Percentiles rank a stretch among this genome's conserved stretches.
Conservation (phyloP, 805 yeast species). For the Candida ortonii region DNA sequence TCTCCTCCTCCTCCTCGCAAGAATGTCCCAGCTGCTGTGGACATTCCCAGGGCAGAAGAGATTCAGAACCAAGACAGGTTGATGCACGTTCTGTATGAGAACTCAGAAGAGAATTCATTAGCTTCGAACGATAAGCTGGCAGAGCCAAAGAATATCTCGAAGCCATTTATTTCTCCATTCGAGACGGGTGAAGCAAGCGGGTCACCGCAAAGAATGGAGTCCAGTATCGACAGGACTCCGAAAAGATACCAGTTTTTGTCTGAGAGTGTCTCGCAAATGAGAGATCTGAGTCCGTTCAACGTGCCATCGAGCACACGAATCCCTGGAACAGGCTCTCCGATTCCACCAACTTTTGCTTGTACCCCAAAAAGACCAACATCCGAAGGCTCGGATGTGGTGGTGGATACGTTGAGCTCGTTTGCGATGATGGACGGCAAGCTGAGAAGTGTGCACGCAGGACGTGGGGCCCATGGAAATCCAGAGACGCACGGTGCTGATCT, state of each 20-base stretch:
- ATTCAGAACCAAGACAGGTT: too few species aligned
- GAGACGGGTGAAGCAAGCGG: too few species aligned
- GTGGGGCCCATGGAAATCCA: too few species aligned
- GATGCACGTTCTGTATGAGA: constrained; percentile 32
- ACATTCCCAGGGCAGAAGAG: too few species aligned
- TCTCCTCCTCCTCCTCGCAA: constrained; percentile 21
- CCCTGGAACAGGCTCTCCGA: too few species aligned
- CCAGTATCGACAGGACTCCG: too few species aligned
- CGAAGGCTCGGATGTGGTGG: constrained; percentile 12
- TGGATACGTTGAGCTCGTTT: constrained; percentile 21
- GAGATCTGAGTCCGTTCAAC: constrained; percentile 6
- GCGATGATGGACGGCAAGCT: constrained; percentile 18
- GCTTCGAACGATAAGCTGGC: too few species aligned
- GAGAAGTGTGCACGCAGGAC: constrained; percentile 5
- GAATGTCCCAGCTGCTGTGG: constrained; percentile 1
- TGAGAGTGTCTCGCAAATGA: constrained; percentile 19
- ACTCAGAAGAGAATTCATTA: constrained; percentile 22
- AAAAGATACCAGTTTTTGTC: constrained; percentile 25
- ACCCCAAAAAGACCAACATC: not conserved
- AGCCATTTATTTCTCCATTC: too few species aligned
- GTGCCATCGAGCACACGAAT: constrained; percentile 1
- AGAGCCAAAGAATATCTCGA: too few species aligned
- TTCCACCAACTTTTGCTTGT: too few species aligned
- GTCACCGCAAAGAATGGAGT: too few species aligned
- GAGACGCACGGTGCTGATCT: too few species aligned